Base-by-base conservation (phyloP, 179 eudicot species). In the Beta macrorhiza region DNA sequence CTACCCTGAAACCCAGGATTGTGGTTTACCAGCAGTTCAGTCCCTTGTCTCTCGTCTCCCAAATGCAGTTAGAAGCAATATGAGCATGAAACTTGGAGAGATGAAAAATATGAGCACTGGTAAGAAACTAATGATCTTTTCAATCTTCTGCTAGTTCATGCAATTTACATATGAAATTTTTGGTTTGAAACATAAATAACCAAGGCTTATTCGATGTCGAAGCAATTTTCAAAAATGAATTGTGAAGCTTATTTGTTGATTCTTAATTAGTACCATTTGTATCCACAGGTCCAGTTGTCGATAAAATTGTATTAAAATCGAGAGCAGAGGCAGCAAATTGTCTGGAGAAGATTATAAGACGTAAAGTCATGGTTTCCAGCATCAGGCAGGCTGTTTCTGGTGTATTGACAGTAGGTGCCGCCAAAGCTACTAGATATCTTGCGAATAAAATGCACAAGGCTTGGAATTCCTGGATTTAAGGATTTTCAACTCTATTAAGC, bases 381-480 rank as follows among this genome's bases (percentile, higher is more conserved):
- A 82, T 86, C 67, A 90, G 97, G 84, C 99, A 96, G 84, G 98
- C 98, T 42, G 89, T 90, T 75, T 87, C 99, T 76, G 99, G 98
- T 69, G 81, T 94, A 51, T 42, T 92, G 79, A 90, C 94, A 1
- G 90, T 79, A 47, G 99, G 99, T 53, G 94, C 89, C 79, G 86
- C 85, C 72, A 84, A 81, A 78, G 98, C 96, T 68, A 79, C 89
- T 47, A 72, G 87, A 78, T 96, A 96, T 81, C 87, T 92, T 72
- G 89, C 90, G 42, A 86, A 68, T 53, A 92, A 92, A 72, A 85
- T 91, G 84, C 42, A 63, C 19, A 92, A 92, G 89, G 97, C 99
- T 29, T 92, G 98, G 99, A 91, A 85, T 77, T 96, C 99, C 59
- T 79, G 93, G 88, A 53, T 68, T n/a, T 92, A 79, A 85, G 29